Evolutionary conservation across 192 early-diverging fungal genomes (phyloP), one percentile per base, ranked within the genome.

Genomic region (Umbelopsis sp.): DNA sequence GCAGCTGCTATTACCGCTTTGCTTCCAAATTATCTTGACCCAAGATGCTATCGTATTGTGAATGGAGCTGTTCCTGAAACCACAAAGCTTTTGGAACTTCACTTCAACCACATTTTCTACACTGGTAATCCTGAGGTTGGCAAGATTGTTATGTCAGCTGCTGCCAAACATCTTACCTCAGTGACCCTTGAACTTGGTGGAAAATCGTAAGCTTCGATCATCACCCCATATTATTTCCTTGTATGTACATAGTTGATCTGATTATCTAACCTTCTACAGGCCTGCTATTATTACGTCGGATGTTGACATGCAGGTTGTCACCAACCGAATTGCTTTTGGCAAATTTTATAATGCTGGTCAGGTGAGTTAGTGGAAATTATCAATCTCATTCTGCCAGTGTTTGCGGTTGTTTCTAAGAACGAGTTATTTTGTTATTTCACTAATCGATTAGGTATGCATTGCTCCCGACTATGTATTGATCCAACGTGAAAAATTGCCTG

Each of bases 111-210:
- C 77, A 96, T 95, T 73, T 94, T 94, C 69, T 99, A 95, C 81
- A 99, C 97, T 0, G 97, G 97, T 66, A 91, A 86, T 73, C 87
- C 87, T 11, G 45, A 66, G 17, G 91, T 99, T 34, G 97, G 91
- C 44, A 91, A 88, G 71, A 86, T 96, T 31, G 85, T 97, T 26
- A 93, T 93, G 84, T 45, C 53, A 17, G 95, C 95, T 24, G 96
- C 95, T 25, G 90, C 92, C 20, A 91, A 96, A 76, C 80, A 94
- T 56, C 85, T 96, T 45, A 93, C 95, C 4, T 90, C 91, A n/a
- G 91, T 95, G 6, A 90, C 93, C 45, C 86, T 99, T 45, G 97
- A 97, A 81, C 89, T 99, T 25, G 97, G 97, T 52, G 97, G 97
- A 25, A 99, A 99, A 78, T 84, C 80, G 84, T 86, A 65, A 73